Evolutionary conservation across 768 basidiomycete genomes (phyloP).

Genomic region (Xerocomellus amylosporus): DNA sequence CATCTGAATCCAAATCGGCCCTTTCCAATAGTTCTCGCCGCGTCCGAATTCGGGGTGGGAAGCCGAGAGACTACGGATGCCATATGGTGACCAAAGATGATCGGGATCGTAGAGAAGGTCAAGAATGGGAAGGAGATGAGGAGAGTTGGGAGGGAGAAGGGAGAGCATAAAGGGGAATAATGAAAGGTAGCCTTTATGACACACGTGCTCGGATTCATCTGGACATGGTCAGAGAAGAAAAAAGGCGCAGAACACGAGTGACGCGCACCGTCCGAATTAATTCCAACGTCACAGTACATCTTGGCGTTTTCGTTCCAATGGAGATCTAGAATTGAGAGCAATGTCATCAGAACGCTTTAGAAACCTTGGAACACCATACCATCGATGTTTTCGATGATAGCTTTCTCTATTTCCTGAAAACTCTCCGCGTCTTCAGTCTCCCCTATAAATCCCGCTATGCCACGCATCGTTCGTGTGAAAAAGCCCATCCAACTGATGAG

Average conservation of each 20-base stretch:
- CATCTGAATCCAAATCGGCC: conserved; percentile 97
- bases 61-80: conserved; percentile 84
- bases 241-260: background rate
- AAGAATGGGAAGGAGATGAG: conserved; percentile 77
- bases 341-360: background rate
- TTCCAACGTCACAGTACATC: conserved; percentile 91
- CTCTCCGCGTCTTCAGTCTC: conserved; percentile 81
- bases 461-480: conserved; percentile 91
- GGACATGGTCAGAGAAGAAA: conserved; percentile 2
- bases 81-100: conserved; percentile 90
- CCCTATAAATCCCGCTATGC: conserved; percentile 82
- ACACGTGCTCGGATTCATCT: conserved; percentile 93
- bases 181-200: conserved; percentile 90
- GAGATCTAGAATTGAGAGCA: conserved; percentile 52
- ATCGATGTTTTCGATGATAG: conserved; percentile 81
- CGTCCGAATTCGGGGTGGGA: conserved; percentile 86
- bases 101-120: conserved; percentile 76
- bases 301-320: conserved; percentile 88
- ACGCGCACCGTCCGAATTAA: conserved; percentile 74
- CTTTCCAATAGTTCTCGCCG: conserved; percentile 97
- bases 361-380: conserved; percentile 42
- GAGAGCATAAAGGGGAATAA: conserved; percentile 90
- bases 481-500: conserved; percentile 96
- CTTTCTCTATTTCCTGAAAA: conserved; percentile 73
- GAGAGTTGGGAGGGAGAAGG: conserved; percentile 72